A percentile compares a stretch with the other conserved stretches of the same genome.
phyloP scores from a whole-genome alignment of 768 basidiomycete genomes.

The Rhodotorula taiwanensis region DNA sequence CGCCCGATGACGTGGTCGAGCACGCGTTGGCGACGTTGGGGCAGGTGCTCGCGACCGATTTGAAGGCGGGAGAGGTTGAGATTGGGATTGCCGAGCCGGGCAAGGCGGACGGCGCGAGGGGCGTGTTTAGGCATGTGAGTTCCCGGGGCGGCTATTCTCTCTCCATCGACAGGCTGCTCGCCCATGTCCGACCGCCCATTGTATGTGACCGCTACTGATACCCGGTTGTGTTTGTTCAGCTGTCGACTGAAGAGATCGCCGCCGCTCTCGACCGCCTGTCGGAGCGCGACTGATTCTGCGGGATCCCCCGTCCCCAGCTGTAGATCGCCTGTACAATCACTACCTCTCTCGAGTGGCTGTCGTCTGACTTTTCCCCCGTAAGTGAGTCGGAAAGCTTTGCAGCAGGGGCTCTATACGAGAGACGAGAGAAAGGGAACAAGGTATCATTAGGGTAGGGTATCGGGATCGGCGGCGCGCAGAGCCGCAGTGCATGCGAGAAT shows the following conservation, averaged over 20 bases:
- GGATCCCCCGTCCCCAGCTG: neutral
- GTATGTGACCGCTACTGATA: neutral
- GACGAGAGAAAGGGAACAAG: neutral
- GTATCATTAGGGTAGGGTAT: no score
- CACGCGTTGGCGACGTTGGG: conserved; percentile 35
- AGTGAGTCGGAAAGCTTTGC: neutral
- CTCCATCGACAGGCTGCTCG: no score
- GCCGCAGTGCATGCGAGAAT: neutral
- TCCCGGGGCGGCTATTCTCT: neutral
- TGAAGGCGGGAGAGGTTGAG: conserved; percentile 91
- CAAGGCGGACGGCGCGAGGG: conserved; percentile 50
- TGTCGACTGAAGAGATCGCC: conserved; percentile 3
- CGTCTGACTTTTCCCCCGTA: neutral
- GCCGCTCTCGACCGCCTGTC: neutral
- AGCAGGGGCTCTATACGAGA: neutral
- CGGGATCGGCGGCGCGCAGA: neutral
- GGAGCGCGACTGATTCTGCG: conserved; percentile 1
- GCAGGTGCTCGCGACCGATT: conserved; percentile 82
- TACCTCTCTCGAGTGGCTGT: neutral
- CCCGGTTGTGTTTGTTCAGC: neutral
- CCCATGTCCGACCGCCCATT: no score
- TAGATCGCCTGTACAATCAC: neutral
- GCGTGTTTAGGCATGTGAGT: conserved; percentile 50
- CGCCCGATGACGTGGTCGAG: conserved; percentile 76
- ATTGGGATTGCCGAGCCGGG: conserved; percentile 78